Conservation (phyloP, 2,329 filamentous ascomycete genomes). For the Lasiodiplodia gonubiensis region DNA sequence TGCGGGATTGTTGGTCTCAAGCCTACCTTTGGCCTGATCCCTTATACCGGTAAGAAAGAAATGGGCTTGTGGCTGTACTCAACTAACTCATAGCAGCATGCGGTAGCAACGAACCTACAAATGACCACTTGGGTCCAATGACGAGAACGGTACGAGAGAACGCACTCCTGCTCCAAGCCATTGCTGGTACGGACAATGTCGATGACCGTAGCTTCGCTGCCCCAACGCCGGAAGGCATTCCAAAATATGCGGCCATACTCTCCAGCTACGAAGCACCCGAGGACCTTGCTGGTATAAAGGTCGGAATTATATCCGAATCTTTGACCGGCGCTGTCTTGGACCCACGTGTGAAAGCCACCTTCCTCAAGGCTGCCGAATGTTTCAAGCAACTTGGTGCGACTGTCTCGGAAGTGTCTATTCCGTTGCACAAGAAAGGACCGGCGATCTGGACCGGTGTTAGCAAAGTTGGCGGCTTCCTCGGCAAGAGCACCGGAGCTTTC, state of each 20-base stretch:
- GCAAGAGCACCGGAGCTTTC: constrained; percentile 46
- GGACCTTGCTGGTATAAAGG: constrained; percentile 37
- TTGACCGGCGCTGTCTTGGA: constrained; percentile 43
- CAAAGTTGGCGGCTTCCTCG: constrained; percentile 52
- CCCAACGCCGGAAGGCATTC: constrained; percentile 36
- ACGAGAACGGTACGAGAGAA: constrained; percentile 51
- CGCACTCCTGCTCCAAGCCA: constrained; percentile 50
- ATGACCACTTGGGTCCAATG: constrained; percentile 59
- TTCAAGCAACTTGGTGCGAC: constrained; percentile 56
- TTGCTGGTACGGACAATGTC: constrained; percentile 58
- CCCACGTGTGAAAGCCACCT: constrained; percentile 48
- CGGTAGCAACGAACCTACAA: constrained; percentile 55
- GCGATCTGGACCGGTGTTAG: constrained; percentile 57
- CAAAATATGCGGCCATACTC: constrained; percentile 38
- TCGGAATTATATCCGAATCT: constrained; percentile 42
- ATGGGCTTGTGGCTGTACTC: no score
- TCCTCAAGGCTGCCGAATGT: constrained; percentile 50
- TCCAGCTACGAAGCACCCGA: constrained; percentile 28
- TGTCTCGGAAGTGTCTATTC: constrained; percentile 59
- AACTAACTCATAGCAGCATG: constrained; percentile 33
- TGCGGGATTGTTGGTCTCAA: constrained; percentile 54
- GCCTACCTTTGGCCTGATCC: constrained; percentile 58
- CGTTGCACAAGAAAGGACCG: constrained; percentile 54
- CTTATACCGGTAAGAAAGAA: constrained; percentile 52
- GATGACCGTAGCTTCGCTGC: constrained; percentile 50